Base-by-base conservation (phyloP, 1,139 yeast genomes). In the Suhomyces guaymorum region DNA sequence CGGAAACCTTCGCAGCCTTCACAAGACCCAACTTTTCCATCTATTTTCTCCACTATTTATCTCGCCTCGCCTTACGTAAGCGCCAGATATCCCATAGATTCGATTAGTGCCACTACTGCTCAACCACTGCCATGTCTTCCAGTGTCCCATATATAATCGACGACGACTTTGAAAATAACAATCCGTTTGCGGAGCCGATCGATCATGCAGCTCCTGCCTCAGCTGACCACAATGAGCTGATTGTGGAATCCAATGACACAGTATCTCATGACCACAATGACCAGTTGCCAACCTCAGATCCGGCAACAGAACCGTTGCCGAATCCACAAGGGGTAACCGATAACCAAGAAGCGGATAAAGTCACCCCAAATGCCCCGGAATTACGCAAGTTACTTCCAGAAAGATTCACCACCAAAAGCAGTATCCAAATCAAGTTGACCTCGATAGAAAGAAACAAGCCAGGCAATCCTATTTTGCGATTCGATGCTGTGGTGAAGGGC, bases 81-180 rank as follows among this genome's bases (percentile, higher is more conserved):
- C 23, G n/a, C 22, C 11, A 15, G 11, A 12, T 11, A 5, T n/a
- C 26, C 13, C 10, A 15, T 13, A 24, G 7, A 17, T 12, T 11
- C 13, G 19, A 14, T 21, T 14, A 9, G 6, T 15, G 28, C 12
- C 27, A 11, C 24, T 9, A 16, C 18, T 29, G 5, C 3, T 8
- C n/a, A 15, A 23, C 27, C 21, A 22, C 26, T 25, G 19, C 23
- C 37, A 77, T 77, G 82, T 56, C 80, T 2, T 70, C 80, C 8
- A 67, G 78, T n/a, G 65, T 75, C 23, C 77, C 84, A 4, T 80
- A 78, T 47, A 80, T 77, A 44, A 82, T 84, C 2, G 84, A 80
- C 42, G 39, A 37, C 28, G 86, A 79, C 42, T 78, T 78, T 43
- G 76, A 70, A 41, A 79, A 80, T 47, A 80, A 80, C 60, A 80